Evolutionary conservation across 129 eudicot species (phyloP), one percentile per base, ranked within the genome.

Genomic region (Oenanthe sinensis): DNA sequence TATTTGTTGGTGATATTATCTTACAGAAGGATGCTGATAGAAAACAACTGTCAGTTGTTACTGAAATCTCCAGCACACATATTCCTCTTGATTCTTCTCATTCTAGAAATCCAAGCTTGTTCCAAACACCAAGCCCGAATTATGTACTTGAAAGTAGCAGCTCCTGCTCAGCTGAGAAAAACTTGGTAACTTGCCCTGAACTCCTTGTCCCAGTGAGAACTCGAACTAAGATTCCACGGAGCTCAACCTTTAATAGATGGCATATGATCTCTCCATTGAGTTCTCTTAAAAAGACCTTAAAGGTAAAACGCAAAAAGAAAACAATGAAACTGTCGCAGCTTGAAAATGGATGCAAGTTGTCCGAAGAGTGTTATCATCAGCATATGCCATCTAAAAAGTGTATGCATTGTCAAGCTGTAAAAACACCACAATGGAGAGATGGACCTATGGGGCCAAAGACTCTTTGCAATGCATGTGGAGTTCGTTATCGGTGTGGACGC

Each of bases 91-190:
- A 82, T 49, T 77, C 33, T 71, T 45, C 80, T 4, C 62, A 71
- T 43, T 48, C 40, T 26, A 63, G 52, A 65, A 82, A 60, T 37
- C 28, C 80, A 8, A 47, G 72, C 48, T 43, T 45, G 6, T 87
- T 89, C 73, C 97, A 87, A 73, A 82, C 89, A 71, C 87, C 87
- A 20, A 89, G 92, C 85, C 91, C 97, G 4, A 85, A 81, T 55
- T 91, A 93, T 4, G 97, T 91, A 46, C 87, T 89, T 9, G 98
- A 93, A 82, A 87, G 90, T 82, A 87, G 86, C 77, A 80, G 84
- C 70, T 85, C 96, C 60, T 82, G 87, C 82, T 89, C 96, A 33
- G 80, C 74, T 19, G 91, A 79, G 22, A 89, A 86, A 77, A 81
- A 81, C n/a, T 8, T 87, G 45, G 74, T 88, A 6, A 67, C 84